Evolutionary conservation across 2,329 filamentous ascomycete genomes (phyloP).

Genomic region (Paecilomyces niveus): DNA sequence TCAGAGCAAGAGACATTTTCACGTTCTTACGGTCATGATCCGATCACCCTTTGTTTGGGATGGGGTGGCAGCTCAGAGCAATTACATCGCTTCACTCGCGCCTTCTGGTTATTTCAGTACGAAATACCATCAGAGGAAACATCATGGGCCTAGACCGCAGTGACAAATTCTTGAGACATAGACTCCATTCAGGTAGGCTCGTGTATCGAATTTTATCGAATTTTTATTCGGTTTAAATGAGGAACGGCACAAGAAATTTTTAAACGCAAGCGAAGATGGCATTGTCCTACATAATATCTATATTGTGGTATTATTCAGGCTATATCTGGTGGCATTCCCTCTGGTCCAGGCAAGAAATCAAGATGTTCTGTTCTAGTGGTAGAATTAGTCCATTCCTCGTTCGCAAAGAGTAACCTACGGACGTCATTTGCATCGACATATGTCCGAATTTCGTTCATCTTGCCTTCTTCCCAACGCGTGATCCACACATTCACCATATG

Average conservation of each 20-base stretch:
- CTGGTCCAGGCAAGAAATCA: conserved; percentile 25
- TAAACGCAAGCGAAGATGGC: background rate
- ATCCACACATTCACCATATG: conserved; percentile 28
- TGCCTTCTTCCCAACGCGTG: conserved; percentile 21
- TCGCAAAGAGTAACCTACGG: conserved; percentile 20
- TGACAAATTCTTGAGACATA: too few species aligned
- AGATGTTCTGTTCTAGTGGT: conserved; percentile 11
- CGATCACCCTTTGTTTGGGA: too few species aligned
- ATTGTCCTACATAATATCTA: background rate
- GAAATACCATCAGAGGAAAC: too few species aligned
- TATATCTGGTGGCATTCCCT: conserved; percentile 17
- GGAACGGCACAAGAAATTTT: too few species aligned
- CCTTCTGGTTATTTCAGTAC: too few species aligned
- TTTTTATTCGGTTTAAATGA: too few species aligned
- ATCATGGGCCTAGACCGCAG: too few species aligned
- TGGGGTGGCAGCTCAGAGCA: too few species aligned
- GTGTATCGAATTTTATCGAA: too few species aligned
- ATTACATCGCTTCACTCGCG: too few species aligned
- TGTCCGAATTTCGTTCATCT: conserved; percentile 28
- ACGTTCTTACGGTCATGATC: too few species aligned
- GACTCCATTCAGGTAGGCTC: too few species aligned
- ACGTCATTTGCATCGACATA: conserved; percentile 18
- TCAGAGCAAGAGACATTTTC: background rate
- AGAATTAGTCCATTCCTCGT: conserved; percentile 27
- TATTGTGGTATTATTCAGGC: background rate